Evolutionary conservation across 441 rosid species (phyloP), one percentile per base, ranked within the genome.

Genomic region (Populus trichocarpa): DNA sequence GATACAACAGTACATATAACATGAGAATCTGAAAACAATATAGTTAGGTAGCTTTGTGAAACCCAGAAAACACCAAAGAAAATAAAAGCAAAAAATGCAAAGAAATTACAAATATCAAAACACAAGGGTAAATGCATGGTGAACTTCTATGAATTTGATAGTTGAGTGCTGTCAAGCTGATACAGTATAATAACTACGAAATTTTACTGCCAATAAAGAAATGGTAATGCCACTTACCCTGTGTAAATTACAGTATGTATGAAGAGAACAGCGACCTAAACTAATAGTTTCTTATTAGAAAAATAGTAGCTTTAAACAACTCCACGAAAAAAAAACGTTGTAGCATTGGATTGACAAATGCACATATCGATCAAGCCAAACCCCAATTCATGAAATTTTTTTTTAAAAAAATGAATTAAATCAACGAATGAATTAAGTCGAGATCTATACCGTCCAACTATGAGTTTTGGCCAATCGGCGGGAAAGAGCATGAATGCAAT

Each of bases 381-480:
- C 23, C 11, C 14, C 67, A 63, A 23, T 57, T 16, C 2, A 20
- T 40, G 16, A 68, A 25, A 25, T 25, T 25, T 25, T 25, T 25
- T 25, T 25, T 30, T 6, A 33, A 33, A 28, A 6, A 46, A 25
- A 67, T 13, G 10, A 67, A 67, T 23, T 9, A 36, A 46, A 23
- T 42, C 23, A 16, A 71, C 18, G n/a, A 46, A 28, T 2, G 11
- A 42, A 25, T 32, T 53, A 14, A 40, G 40, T n/a, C 12, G 12
- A 32, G 68, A 53, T 11, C 25, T 46, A 9, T 88, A 92, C 96
- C 90, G 96, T 90, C 96, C 94, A 92, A 77, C 89, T 92, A 42
- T 82, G 96, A 50, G 96, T 92, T 79, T 92, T 92, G 61, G 90
- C 88, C 84, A 92, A 82, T 73, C 96, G 84, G 74, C 93, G 91